Conservation (phyloP, 306 rosid species). For the Vigna radiata region DNA sequence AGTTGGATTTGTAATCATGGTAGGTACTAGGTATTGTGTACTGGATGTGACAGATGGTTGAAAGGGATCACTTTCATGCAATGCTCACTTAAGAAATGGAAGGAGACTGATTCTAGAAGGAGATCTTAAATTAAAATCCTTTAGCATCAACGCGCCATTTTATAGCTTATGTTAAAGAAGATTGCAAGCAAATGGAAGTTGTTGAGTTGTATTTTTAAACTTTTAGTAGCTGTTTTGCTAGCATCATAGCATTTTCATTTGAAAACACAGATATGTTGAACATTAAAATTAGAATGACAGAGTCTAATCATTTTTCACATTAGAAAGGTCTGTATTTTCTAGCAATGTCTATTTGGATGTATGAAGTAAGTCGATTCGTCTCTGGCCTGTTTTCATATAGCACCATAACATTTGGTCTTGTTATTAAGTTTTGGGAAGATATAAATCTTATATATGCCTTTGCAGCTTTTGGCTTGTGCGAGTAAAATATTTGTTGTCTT, state of each 20-base stretch:
- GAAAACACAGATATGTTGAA: background rate
- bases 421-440: slow-evolving; percentile 3
- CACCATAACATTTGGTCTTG: slow-evolving; percentile 21
- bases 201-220: background rate
- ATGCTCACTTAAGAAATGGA: slow-evolving; percentile 14
- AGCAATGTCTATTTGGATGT: background rate
- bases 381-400: background rate
- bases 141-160: slow-evolving; percentile 3
- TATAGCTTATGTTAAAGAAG: slow-evolving; percentile 15
- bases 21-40: background rate
- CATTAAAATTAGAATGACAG: slow-evolving; percentile 7
- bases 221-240: slow-evolving; percentile 16
- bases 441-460: slow-evolving; percentile 12
- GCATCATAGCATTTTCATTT: slow-evolving; percentile 19
- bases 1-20: slow-evolving; percentile 8
- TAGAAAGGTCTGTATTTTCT: background rate
- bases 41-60: background rate
- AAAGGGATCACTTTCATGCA: slow-evolving; percentile 1
- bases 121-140: slow-evolving; percentile 35
- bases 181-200: slow-evolving; percentile 15
- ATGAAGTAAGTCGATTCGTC: background rate
- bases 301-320: slow-evolving; percentile 19
- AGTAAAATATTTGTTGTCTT: slow-evolving; percentile 37
- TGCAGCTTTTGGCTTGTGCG: slow-evolving; percentile 3
- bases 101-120: slow-evolving; percentile 21